A percentile compares a stretch with the other conserved stretches of the same genome.
phyloP scores from a whole-genome alignment of 2,329 filamentous ascomycete genomes.

The Fusarium udum region DNA sequence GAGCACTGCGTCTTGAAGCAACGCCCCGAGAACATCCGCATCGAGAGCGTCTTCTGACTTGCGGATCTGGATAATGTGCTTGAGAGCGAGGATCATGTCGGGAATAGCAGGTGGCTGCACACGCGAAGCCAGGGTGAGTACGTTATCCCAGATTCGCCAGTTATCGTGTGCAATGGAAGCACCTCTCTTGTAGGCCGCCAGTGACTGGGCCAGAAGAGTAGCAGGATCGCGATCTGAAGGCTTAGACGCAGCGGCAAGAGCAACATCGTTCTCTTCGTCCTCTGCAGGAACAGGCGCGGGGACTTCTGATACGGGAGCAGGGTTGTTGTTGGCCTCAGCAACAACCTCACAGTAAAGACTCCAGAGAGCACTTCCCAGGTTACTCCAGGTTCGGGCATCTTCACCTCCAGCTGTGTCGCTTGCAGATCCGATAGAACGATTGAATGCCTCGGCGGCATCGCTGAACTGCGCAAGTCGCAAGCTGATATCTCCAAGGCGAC shows the following conservation, averaged over 20 bases:
- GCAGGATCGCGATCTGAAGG: slow-evolving; percentile 59
- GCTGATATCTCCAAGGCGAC: slow-evolving; percentile 86
- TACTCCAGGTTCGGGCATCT: slow-evolving; percentile 94
- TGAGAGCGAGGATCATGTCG: slow-evolving; percentile 80
- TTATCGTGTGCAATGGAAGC: slow-evolving; percentile 85
- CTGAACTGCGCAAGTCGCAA: slow-evolving; percentile 80
- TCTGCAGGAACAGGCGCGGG: slow-evolving; percentile 29
- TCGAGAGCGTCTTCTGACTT: slow-evolving; percentile 84
- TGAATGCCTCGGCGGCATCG: slow-evolving; percentile 84
- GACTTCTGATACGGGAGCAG: slow-evolving; percentile 36
- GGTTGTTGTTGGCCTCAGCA: slow-evolving; percentile 49
- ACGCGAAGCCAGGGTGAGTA: slow-evolving; percentile 85
- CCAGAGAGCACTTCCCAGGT: slow-evolving; percentile 85
- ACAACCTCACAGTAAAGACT: slow-evolving; percentile 69
- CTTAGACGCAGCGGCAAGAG: slow-evolving; percentile 30
- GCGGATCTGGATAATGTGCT: slow-evolving; percentile 79
- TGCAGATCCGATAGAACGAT: slow-evolving; percentile 75
- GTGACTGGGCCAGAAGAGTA: slow-evolving; percentile 75
- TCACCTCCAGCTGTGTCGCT: slow-evolving; percentile 76
- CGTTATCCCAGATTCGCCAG: slow-evolving; percentile 96
- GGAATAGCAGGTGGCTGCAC: slow-evolving; percentile 77
- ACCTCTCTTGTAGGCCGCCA: slow-evolving; percentile 87
- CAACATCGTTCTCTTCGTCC: slow-evolving; percentile 46
- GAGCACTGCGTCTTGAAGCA: slow-evolving; percentile 76
- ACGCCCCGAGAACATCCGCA: slow-evolving; percentile 72